Conservation (phyloP, 768 basidiomycete genomes). For the Tylopilus rubrobrunneus region DNA sequence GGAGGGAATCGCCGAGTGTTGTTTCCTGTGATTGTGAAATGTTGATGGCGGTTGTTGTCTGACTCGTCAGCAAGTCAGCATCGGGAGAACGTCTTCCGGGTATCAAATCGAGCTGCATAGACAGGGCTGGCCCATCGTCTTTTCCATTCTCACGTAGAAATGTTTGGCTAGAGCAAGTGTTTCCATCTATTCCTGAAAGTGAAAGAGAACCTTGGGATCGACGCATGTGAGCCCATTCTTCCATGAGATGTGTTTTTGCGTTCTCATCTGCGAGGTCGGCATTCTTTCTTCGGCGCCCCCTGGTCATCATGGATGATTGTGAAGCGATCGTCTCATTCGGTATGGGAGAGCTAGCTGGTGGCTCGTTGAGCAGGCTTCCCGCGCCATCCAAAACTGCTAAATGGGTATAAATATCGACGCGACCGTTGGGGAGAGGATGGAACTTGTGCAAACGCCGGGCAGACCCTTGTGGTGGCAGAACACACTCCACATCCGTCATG, state of each 20-base stretch:
- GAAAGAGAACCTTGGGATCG: conserved; percentile 24
- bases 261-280: conserved; percentile 19
- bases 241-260: conserved; percentile 23
- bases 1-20: not conserved
- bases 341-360: conserved; percentile 3
- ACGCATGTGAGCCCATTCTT: conserved; percentile 30
- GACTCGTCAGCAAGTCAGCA: not conserved
- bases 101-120: not conserved
- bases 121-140: not conserved
- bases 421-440: conserved; percentile 12
- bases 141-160: not conserved
- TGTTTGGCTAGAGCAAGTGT: not conserved
- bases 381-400: conserved; percentile 22
- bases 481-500: conserved; percentile 1
- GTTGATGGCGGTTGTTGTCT: not conserved
- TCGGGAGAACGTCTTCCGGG: not conserved
- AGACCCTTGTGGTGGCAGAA: conserved; percentile 14
- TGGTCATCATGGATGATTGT: conserved; percentile 7
- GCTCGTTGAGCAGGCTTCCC: conserved; percentile 7
- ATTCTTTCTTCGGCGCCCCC: conserved; percentile 14
- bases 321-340: not conserved
- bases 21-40: conserved; percentile 6
- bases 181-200: conserved; percentile 9
- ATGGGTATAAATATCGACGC: conserved; percentile 28
- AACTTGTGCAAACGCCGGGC: conserved; percentile 19